Base-by-base conservation (phyloP, 257 asterid species). In the Voacanga thouarsii region DNA sequence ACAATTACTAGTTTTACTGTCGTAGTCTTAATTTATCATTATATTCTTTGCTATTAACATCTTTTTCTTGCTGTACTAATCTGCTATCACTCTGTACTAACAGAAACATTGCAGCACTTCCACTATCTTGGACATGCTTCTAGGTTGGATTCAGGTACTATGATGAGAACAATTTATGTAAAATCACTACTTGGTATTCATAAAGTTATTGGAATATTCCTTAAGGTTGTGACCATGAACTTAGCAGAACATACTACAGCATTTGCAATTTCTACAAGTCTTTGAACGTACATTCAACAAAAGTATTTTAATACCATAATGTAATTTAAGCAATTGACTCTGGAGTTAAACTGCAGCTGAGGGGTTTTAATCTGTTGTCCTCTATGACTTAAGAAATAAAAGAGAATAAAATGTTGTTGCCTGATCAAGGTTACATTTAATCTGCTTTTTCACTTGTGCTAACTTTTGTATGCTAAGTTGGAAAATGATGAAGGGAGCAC, bases 61-160 rank as follows among this genome's bases (percentile, higher is more conserved):
- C 71, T 66, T 37, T 30, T 33, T 37, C 60, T 43, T 49, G 50
- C 44, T 51, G 53, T 33, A 33, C 43, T 80, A 69, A 79, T 61
- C 24, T 67, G 37, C 47, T 12, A 10, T 0, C 66, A 37, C 64
- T 73, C 15, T 71, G 55, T 16, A 18, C 57, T 79, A 81, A 72
- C 89, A 93, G 99, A 90, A 90, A 63, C 79, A 80, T 75, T 76
- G 91, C 82, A 89, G 85, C 76, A 47, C 88, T 81, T 81, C 80
- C 75, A 84, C 88, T 56, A 89, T 82, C 73, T 77, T 91, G 86
- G 93, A 90, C 79, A 82, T 91, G 92, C 97, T 95, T 80, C 90
- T 95, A 75, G 66, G 89, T 80, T 95, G 99, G 99, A 83, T 95
- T 82, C 94, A 91, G 99, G 99, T 95, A 84, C 78, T 65, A 23